Evolutionary conservation across 306 rosid species (phyloP), one percentile per base, ranked within the genome.

Genomic region (Begonia loranthoides): DNA sequence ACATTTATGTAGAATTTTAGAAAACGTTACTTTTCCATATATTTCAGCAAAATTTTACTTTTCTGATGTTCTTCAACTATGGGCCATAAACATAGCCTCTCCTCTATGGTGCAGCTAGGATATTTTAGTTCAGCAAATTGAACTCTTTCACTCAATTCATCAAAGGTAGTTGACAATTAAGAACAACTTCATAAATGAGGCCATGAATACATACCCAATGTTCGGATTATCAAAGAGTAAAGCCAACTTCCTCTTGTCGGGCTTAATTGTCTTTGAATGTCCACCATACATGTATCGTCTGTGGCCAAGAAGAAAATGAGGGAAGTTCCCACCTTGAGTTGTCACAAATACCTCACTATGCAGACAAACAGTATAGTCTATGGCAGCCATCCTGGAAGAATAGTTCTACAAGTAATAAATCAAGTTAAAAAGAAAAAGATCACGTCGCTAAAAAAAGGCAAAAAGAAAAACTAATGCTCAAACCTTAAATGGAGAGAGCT

Each of bases 321-420:
- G 99, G 72, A 90, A 90, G 80, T 90, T 90, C 52, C 96, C 99
- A 24, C 95, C 99, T 60, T 90, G 99, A 54, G 99, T 86, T 63
- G 99, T 90, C 71, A 90, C 99, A 71, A 90, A 90, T 65, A 79
- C 99, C 80, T 90, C 96, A 62, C 99, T 83, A 55, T 86, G 94
- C 59, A 90, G 95, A 66, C 99, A 90, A 69, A 90, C 99, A 19
- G 94, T 86, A 73, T 90, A 90, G 70, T 90, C 99, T 66, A 86
- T 73, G 46, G 99, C 94, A 69, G 99, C 99, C 99, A 90, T 90
- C 84, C 99, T 78, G 73, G 99, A 90, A 63, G 99, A 90, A 78
- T 59, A 90, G 63, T 70, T 82, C 97, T 90, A 71, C 70, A 52
- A 73, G 17, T 58, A 70, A 65, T 22, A 80, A 61, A 70, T 56